Evolutionary conservation across 345 rosid genomes (phyloP).

Genomic region (Boechera divaricarpa): DNA sequence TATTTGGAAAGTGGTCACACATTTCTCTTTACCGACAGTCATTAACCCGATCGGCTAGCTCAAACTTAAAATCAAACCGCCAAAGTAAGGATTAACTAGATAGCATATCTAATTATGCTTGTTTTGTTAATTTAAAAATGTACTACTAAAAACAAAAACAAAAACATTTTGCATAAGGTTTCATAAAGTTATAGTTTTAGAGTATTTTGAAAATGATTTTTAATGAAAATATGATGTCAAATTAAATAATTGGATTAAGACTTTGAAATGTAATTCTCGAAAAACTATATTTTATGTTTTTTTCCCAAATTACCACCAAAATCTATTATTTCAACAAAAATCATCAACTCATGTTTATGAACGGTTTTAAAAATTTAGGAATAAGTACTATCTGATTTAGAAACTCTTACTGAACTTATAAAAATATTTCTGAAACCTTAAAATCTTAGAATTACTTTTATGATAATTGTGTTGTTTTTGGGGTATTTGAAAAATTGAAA

Average conservation of each 20-base stretch:
- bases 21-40: constrained; percentile 29
- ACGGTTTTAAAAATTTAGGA: neutral
- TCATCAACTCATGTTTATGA: neutral
- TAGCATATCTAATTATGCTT: neutral
- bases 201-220: no score
- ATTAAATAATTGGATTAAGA: neutral
- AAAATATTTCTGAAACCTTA: no score
- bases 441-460: no score
- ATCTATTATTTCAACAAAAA: neutral
- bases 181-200: no score
- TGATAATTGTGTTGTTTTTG: neutral
- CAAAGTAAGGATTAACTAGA: neutral
- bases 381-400: neutral
- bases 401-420: no score
- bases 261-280: neutral
- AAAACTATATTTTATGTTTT: neutral
- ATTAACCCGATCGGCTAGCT: constrained; percentile 20
- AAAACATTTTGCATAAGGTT: no score
- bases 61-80: neutral
- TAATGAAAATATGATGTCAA: neutral
- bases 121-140: neutral
- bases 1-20: constrained; percentile 39
- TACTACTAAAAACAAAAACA: neutral
- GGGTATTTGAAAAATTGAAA: neutral
- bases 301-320: neutral